These are phyloP conservation scores for Sphaerostilbella broomeana DNA, from an alignment of 2,329 filamentous ascomycete species.

Conservation along the genomic window DNA sequence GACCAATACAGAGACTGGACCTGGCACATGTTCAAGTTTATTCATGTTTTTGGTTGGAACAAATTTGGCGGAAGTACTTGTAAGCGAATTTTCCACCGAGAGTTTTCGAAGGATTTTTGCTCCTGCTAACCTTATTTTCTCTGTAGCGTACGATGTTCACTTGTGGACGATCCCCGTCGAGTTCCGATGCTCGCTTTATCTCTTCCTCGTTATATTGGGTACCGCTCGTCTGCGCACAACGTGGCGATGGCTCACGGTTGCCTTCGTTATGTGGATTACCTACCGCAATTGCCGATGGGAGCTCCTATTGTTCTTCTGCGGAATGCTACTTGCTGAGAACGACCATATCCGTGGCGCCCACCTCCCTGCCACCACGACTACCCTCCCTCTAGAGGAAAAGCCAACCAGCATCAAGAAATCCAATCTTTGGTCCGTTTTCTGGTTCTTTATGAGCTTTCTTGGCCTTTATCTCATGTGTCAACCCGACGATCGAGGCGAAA, in stretches of 20 bases:
- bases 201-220: slow-evolving; percentile 48
- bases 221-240: slow-evolving; percentile 39
- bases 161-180: slow-evolving; percentile 59
- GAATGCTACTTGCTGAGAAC: slow-evolving; percentile 49
- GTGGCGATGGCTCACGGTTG: slow-evolving; percentile 38
- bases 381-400: slow-evolving; percentile 21
- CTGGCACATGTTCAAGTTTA: slow-evolving; percentile 41
- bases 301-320: slow-evolving; percentile 47
- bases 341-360: slow-evolving; percentile 45
- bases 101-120: neutral
- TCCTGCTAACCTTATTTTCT: slow-evolving; percentile 16
- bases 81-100: slow-evolving; percentile 18
- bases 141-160: slow-evolving; percentile 49
- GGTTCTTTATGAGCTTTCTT: slow-evolving; percentile 38
- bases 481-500: slow-evolving; percentile 32
- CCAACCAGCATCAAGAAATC: slow-evolving; percentile 1
- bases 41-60: slow-evolving; percentile 47
- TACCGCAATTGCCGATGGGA: slow-evolving; percentile 48
- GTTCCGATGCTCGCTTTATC: slow-evolving; percentile 50
- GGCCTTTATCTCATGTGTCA: slow-evolving; percentile 46
- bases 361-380: slow-evolving; percentile 19
- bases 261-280: slow-evolving; percentile 35
- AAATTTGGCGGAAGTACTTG: slow-evolving; percentile 40
- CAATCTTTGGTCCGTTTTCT: slow-evolving; percentile 24
- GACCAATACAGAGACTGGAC: slow-evolving; percentile 42